Conservation (phyloP, 441 rosid species). For the Adansonia grandidieri region DNA sequence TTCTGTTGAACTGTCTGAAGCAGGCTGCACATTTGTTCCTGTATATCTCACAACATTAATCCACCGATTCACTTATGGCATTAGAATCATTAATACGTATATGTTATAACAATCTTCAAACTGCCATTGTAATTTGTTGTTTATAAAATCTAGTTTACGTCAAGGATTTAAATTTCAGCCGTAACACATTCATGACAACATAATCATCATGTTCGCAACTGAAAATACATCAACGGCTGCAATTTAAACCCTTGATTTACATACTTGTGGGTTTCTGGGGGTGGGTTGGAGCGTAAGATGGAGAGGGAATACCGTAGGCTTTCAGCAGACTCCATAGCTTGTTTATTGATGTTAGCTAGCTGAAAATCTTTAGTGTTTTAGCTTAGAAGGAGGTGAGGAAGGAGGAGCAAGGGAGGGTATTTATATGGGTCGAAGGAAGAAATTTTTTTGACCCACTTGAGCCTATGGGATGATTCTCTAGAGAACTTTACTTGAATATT, state of each 20-base stretch:
- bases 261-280: too few species aligned
- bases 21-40: slow-evolving; percentile 96
- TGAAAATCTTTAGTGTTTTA: neutral
- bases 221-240: too few species aligned
- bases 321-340: slow-evolving; percentile 32
- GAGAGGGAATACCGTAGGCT: slow-evolving; percentile 41
- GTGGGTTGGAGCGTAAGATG: too few species aligned
- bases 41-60: neutral
- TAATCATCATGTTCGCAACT: too few species aligned
- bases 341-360: neutral
- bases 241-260: too few species aligned
- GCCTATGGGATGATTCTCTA: slow-evolving; percentile 32
- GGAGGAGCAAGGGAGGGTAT: slow-evolving; percentile 29
- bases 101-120: neutral
- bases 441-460: slow-evolving; percentile 30
- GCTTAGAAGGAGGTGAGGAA: slow-evolving; percentile 23
- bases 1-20: slow-evolving; percentile 84
- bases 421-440: slow-evolving; percentile 32
- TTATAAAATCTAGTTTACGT: neutral
- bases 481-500: slow-evolving; percentile 9
- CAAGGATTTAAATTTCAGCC: too few species aligned
- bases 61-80: neutral
- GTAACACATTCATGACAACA: too few species aligned
- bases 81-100: too few species aligned
- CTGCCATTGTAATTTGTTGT: neutral